Evolutionary conservation across 306 rosid genomes (phyloP).

Genomic region (Leucaena leucocephala): DNA sequence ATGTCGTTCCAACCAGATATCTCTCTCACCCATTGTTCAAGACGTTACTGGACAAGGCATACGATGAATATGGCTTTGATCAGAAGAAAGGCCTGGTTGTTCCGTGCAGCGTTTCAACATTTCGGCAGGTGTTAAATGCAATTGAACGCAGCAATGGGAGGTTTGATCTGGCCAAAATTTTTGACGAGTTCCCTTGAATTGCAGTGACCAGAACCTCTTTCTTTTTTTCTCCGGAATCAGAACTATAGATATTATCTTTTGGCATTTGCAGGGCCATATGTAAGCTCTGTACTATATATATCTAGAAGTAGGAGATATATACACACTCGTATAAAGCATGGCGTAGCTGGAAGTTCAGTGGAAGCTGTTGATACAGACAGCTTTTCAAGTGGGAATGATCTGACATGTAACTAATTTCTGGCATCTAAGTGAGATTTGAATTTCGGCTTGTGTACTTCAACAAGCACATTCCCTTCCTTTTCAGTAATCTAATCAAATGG

Average conservation of each 20-base stretch:
- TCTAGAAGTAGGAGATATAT: slow-evolving; percentile 14
- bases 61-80: slow-evolving; percentile 78
- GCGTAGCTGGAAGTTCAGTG: not conserved
- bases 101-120: slow-evolving; percentile 76
- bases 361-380: slow-evolving; percentile 13
- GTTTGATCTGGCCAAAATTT: slow-evolving; percentile 71
- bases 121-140: slow-evolving; percentile 73
- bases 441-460: not conserved
- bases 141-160: slow-evolving; percentile 71
- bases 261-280: slow-evolving; percentile 19
- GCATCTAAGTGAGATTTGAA: slow-evolving; percentile 16
- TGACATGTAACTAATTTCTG: slow-evolving; percentile 30
- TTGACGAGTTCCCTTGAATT: slow-evolving; percentile 61
- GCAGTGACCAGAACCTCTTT: not conserved
- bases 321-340: slow-evolving; percentile 21
- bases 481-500: slow-evolving; percentile 33
- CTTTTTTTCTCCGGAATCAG: not conserved
- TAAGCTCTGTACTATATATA: slow-evolving; percentile 12
- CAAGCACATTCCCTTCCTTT: slow-evolving; percentile 12
- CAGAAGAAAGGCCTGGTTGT: slow-evolving; percentile 74
- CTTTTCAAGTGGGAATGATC: slow-evolving; percentile 20
- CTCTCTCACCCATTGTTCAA: slow-evolving; percentile 89
- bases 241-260: slow-evolving; percentile 3
- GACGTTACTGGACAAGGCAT: slow-evolving; percentile 79
- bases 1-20: slow-evolving; percentile 73